Evolutionary conservation across 176 grass and related monocot species (phyloP).

Genomic region (Phyllostachys edulis): DNA sequence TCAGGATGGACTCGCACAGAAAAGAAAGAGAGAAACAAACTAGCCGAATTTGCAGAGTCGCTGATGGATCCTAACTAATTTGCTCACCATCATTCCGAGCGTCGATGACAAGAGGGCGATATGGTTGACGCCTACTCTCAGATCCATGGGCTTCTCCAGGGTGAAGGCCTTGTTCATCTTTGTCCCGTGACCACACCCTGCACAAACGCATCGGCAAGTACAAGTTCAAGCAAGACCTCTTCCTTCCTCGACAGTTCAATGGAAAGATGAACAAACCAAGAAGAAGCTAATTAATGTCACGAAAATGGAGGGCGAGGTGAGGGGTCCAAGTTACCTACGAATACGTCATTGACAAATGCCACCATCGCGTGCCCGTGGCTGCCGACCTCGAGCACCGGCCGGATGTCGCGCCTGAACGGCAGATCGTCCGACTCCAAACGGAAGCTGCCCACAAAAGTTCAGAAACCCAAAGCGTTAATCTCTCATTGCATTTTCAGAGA

Average conservation of each 20-base stretch:
- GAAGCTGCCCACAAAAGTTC: conserved; percentile 45
- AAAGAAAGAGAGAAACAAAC: background rate
- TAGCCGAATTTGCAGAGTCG: too few relatives aligned
- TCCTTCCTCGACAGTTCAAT: background rate
- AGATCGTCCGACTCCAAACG: conserved; percentile 59
- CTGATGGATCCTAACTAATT: background rate
- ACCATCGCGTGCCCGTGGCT: conserved; percentile 66
- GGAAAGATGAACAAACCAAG: background rate
- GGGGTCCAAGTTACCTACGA: conserved; percentile 45
- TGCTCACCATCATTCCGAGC: conserved; percentile 32
- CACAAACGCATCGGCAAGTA: background rate
- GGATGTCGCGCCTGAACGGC: conserved; percentile 56
- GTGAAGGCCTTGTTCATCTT: conserved; percentile 71
- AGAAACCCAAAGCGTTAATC: background rate
- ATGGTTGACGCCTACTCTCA: conserved; percentile 64
- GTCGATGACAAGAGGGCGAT: conserved; percentile 50
- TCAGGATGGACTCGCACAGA: background rate
- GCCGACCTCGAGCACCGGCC: conserved; percentile 57
- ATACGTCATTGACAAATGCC: conserved; percentile 60
- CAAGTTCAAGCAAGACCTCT: background rate
- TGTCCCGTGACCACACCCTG: conserved; percentile 56
- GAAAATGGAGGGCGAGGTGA: background rate
- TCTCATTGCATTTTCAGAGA: too few relatives aligned
- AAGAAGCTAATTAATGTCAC: background rate
- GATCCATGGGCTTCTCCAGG: conserved; percentile 47